phyloP scores from a whole-genome alignment of 2,329 filamentous ascomycete genomes.

The Pyrenochaeta sp. region DNA sequence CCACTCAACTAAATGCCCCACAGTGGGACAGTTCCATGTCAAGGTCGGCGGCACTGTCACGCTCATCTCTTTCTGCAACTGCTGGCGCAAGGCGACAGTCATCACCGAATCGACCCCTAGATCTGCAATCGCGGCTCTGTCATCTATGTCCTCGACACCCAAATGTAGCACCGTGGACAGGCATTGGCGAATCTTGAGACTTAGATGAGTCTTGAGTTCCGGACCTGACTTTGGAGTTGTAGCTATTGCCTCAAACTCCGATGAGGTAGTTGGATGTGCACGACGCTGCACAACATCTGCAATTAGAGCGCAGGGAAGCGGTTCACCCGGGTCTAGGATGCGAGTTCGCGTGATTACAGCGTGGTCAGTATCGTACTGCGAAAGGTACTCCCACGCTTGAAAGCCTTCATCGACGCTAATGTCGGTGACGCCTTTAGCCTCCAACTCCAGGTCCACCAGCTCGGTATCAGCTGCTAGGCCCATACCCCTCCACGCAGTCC shows the following conservation, averaged over 20 bases:
- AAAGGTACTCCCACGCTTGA: conserved; percentile 52
- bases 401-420: conserved; percentile 55
- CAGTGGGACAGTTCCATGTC: conserved; percentile 54
- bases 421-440: conserved; percentile 54
- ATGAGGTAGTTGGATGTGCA: neutral
- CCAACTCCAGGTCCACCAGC: conserved; percentile 53
- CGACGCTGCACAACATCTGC: conserved; percentile 25
- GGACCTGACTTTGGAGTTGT: conserved; percentile 20
- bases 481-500: conserved; percentile 54
- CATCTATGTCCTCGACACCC: conserved; percentile 46
- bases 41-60: conserved; percentile 53
- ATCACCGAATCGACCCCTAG: conserved; percentile 54
- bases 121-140: conserved; percentile 46
- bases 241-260: neutral
- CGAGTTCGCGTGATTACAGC: conserved; percentile 50
- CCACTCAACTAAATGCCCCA: conserved; percentile 50
- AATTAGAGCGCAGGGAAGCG: conserved; percentile 23
- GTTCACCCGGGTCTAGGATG: conserved; percentile 44
- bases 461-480: conserved; percentile 51
- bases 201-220: conserved; percentile 43
- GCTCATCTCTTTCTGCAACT: conserved; percentile 46
- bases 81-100: conserved; percentile 47
- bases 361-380: conserved; percentile 48
- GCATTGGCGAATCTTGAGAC: conserved; percentile 43
- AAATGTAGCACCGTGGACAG: conserved; percentile 48